Percentiles rank a stretch among this genome's conserved stretches.
These are phyloP conservation scores for Tremellales sp. DNA, from an alignment of 1,284 basidiomycete genomes.

Conservation along the genomic window DNA sequence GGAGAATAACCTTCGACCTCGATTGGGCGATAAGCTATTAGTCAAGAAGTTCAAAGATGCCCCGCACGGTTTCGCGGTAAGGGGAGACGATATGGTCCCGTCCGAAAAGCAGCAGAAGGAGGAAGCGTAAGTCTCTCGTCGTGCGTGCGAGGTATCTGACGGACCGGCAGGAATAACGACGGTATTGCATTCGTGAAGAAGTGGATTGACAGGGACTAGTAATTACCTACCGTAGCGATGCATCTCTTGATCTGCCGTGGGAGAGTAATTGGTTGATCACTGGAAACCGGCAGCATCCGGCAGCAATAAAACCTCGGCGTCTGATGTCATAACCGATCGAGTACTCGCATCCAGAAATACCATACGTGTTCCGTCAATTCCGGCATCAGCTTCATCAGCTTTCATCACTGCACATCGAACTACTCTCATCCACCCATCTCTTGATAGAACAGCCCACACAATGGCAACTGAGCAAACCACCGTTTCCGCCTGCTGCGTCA, in stretches of 20 bases:
- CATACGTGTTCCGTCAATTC: too few relatives aligned
- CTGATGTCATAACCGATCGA: too few relatives aligned
- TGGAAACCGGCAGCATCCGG: too few relatives aligned
- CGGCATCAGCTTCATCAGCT: too few relatives aligned
- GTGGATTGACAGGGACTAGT: constrained; percentile 2
- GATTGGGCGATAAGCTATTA: constrained; percentile 55
- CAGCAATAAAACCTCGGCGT: too few relatives aligned
- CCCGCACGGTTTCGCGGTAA: constrained; percentile 60
- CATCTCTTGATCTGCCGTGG: too few relatives aligned
- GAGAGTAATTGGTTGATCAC: too few relatives aligned
- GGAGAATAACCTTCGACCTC: constrained; percentile 50
- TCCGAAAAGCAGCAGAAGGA: constrained; percentile 55
- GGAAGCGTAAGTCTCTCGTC: constrained; percentile 46
- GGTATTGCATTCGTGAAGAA: constrained; percentile 52
- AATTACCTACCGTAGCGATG: too few relatives aligned
- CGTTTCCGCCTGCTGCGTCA: constrained; percentile 34
- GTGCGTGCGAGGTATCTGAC: not conserved
- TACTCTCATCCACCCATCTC: too few relatives aligned
- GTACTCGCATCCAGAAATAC: too few relatives aligned
- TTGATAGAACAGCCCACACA: too few relatives aligned
- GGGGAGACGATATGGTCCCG: constrained; percentile 46
- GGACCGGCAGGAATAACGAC: constrained; percentile 40
- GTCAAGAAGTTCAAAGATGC: constrained; percentile 55
- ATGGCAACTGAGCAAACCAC: constrained; percentile 38
- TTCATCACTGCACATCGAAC: too few relatives aligned